phyloP scores from a whole-genome alignment of 495 filamentous ascomycete species.

The Aspergillus steynii region DNA sequence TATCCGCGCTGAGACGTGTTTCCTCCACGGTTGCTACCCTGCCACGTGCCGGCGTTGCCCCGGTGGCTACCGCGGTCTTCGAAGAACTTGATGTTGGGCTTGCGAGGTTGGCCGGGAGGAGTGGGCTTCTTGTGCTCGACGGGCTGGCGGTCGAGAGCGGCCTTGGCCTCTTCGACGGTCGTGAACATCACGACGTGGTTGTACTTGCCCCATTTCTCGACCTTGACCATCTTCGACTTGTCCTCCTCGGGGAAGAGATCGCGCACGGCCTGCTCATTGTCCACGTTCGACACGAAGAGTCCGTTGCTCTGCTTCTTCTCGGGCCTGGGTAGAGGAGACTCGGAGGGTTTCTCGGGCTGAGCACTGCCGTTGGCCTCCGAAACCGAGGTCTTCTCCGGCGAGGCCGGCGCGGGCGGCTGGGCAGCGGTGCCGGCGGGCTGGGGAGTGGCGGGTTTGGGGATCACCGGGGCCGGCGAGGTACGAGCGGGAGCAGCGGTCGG shows the following conservation, averaged over 20 bases:
- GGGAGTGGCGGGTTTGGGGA: conserved; percentile 58
- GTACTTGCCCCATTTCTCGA: conserved; percentile 72
- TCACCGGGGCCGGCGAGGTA: conserved; percentile 52
- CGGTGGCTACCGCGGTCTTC: conserved; percentile 58
- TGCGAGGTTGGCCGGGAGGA: conserved; percentile 61
- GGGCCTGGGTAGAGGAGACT: conserved; percentile 38
- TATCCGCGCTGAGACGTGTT: conserved; percentile 65
- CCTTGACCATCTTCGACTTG: conserved; percentile 69
- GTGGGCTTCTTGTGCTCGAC: conserved; percentile 69
- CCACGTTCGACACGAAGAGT: conserved; percentile 80
- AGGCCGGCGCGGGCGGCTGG: conserved; percentile 34
- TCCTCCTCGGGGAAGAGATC: conserved; percentile 81
- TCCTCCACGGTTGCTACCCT: conserved; percentile 60
- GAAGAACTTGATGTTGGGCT: conserved; percentile 80
- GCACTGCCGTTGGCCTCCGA: conserved; percentile 39
- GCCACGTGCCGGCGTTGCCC: conserved; percentile 72
- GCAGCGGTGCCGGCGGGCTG: conserved; percentile 42
- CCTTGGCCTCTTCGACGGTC: conserved; percentile 72
- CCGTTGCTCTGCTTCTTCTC: conserved; percentile 66
- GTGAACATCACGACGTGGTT: conserved; percentile 83
- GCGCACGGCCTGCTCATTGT: conserved; percentile 73
- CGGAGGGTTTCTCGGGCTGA: conserved; percentile 38
- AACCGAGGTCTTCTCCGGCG: conserved; percentile 33
- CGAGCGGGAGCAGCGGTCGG: conserved; percentile 33
- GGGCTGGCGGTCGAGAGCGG: conserved; percentile 69